phyloP scores from a whole-genome alignment of 139 green algal species.

The Tetraselmis chui region DNA sequence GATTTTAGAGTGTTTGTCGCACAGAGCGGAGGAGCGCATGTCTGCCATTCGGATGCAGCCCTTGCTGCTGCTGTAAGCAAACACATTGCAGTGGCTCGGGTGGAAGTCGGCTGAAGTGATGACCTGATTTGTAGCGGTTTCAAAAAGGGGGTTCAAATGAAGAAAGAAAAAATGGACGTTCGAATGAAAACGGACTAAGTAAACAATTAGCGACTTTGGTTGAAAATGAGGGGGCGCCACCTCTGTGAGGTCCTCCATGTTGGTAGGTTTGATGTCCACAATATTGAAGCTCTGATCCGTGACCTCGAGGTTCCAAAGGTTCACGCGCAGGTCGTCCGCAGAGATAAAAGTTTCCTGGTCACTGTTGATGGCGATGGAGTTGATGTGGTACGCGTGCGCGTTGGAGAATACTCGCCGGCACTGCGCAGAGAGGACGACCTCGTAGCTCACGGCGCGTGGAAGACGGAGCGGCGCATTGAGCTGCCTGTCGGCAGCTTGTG shows the following conservation, averaged over 20 bases:
- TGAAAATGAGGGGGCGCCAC: conserved; percentile 15
- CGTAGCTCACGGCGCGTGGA: conserved; percentile 18
- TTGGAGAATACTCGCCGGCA: conserved; percentile 78
- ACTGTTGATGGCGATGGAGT: conserved; percentile 78
- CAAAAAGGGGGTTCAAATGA: no score
- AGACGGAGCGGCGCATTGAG: conserved; percentile 26
- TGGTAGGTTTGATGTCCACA: conserved; percentile 97
- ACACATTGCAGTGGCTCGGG: conserved; percentile 78
- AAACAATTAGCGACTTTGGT: no score
- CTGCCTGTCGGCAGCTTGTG: neutral
- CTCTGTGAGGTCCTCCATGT: conserved; percentile 99
- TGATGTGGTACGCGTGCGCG: conserved; percentile 99
- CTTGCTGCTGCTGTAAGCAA: conserved; percentile 92
- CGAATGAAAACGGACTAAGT: no score
- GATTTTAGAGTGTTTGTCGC: conserved; percentile 74
- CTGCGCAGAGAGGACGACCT: conserved; percentile 42
- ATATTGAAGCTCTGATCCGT: conserved; percentile 90
- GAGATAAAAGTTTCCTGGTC: conserved; percentile 95
- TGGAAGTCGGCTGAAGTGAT: conserved; percentile 96
- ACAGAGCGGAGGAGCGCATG: conserved; percentile 83
- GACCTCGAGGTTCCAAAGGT: conserved; percentile 96
- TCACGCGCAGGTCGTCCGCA: conserved; percentile 88
- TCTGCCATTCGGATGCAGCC: conserved; percentile 91
- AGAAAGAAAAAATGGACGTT: no score
- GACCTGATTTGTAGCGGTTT: no score